A percentile compares a stretch with the other conserved stretches of the same genome.
Evolutionary conservation across 139 green algal species (phyloP).

Genomic region (Coelastrella sp.): DNA sequence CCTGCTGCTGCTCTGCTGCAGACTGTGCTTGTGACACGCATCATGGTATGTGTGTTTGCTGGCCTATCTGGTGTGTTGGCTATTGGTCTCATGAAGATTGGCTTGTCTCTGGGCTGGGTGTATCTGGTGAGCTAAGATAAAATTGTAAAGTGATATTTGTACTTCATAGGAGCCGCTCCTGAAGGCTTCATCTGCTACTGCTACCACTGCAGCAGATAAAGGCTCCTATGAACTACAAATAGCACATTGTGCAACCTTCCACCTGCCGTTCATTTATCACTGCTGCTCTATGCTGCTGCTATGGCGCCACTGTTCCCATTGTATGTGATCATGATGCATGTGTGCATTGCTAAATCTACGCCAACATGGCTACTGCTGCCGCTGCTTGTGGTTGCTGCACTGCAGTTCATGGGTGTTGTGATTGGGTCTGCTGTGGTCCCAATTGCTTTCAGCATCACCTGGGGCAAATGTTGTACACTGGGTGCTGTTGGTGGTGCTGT

Average conservation of each 20-base stretch:
- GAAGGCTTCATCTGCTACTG: too few species aligned
- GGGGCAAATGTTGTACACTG: slow-evolving; percentile 75
- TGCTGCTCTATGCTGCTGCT: too few species aligned
- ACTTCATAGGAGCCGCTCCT: too few species aligned
- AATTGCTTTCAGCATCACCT: slow-evolving; percentile 79
- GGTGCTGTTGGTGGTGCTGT: slow-evolving; percentile 80
- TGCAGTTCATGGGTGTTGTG: slow-evolving; percentile 82
- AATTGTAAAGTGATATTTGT: too few species aligned
- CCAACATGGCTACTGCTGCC: background rate
- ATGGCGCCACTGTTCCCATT: too few species aligned
- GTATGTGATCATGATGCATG: background rate
- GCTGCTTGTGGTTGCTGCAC: background rate
- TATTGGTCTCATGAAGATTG: slow-evolving; percentile 85
- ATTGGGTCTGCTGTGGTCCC: slow-evolving; percentile 91
- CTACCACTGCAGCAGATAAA: too few species aligned
- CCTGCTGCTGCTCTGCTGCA: too few species aligned
- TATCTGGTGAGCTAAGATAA: slow-evolving; percentile 87
- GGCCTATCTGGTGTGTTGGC: slow-evolving; percentile 85
- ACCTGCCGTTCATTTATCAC: too few species aligned
- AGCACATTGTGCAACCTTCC: too few species aligned
- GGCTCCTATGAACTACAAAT: too few species aligned
- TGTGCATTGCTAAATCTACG: background rate
- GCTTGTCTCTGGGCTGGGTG: slow-evolving; percentile 83
- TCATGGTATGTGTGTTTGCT: slow-evolving; percentile 67
- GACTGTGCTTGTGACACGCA: slow-evolving; percentile 80